Base-by-base conservation (phyloP, 768 basidiomycete genomes). In the Gloeopeniophorella convolvens region DNA sequence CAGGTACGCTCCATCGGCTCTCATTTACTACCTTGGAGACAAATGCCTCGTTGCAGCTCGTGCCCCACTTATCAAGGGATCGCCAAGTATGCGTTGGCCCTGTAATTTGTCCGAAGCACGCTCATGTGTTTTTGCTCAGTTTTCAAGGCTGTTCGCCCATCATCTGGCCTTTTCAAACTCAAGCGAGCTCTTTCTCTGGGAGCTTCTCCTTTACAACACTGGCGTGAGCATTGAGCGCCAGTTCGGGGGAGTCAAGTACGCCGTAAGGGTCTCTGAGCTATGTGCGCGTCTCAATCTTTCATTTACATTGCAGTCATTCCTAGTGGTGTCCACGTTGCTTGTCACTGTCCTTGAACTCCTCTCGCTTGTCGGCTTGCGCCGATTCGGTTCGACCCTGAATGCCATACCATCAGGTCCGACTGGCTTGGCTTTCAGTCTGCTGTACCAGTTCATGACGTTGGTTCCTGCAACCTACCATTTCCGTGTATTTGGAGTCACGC, bases 11-110 rank as follows among this genome's bases (percentile, higher is more conserved):
- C 9, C 13, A 43, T 47, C 43, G 48, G 18, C 28, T 48, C 33
- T 26, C 60, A 32, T 45, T n/a, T 41, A 34, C 12, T 39, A 28
- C 37, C 32, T 35, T 15, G 9, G 23, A 18, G 34, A 40, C 45
- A 35, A 34, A 51, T 34, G 13, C 21, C 5, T 47, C 13, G 1
- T 48, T 42, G 18, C 55, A 92, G 83, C 77, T 94, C 33, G 78
- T 88, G 16, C 93, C 92, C 2, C 92, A 96, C 63, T 75, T 96
- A 41, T 90, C 89, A n/a, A 80, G 79, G 45, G 79, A 94, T 64
- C 86, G 89, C 61, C 92, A 95, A 74, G 92, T 89, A 70, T 42
- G 66, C n/a, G 56, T 52, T 45, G 50, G 45, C 16, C 42, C 42
- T 24, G 44, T 43, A 18, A 2, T 26, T 30, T 13, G 20, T 18